These are phyloP conservation scores for Gelatoporia subvermispora DNA, from an alignment of 768 basidiomycete genomes.

Conservation along the genomic window DNA sequence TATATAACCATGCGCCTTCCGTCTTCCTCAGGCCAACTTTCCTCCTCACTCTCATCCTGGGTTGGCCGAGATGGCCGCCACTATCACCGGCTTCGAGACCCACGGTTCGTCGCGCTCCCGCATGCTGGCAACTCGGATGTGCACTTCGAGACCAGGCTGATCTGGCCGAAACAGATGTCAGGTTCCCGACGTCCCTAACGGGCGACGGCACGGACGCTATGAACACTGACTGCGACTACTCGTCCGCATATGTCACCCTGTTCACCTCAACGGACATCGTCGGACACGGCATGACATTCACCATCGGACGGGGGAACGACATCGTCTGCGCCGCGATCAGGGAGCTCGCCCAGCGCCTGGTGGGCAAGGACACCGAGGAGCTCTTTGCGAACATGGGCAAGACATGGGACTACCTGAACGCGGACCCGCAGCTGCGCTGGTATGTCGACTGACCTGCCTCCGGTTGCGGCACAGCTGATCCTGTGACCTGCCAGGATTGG, in stretches of 20 bases:
- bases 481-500: slow-evolving; percentile 58
- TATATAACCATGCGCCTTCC: not conserved
- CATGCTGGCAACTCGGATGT: slow-evolving; percentile 1
- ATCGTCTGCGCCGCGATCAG: slow-evolving; percentile 85
- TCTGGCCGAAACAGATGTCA: slow-evolving; percentile 55
- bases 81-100: slow-evolving; percentile 52
- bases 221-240: slow-evolving; percentile 96
- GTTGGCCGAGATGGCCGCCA: slow-evolving; percentile 26
- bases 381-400: slow-evolving; percentile 90
- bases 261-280: slow-evolving; percentile 65
- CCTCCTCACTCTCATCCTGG: not conserved
- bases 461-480: not conserved
- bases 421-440: slow-evolving; percentile 92
- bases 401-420: slow-evolving; percentile 81
- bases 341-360: slow-evolving; percentile 72
- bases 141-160: not conserved
- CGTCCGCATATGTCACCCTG: slow-evolving; percentile 84
- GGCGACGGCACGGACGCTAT: slow-evolving; percentile 95
- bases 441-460: slow-evolving; percentile 25
- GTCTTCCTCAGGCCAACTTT: not conserved
- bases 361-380: slow-evolving; percentile 76
- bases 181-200: slow-evolving; percentile 87
- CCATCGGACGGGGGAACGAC: slow-evolving; percentile 92
- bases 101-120: slow-evolving; percentile 38
- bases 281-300: slow-evolving; percentile 94